These are phyloP conservation scores for Kalaharituber pfeilii DNA, from an alignment of 2,329 filamentous ascomycete genomes.

Conservation along the genomic window DNA sequence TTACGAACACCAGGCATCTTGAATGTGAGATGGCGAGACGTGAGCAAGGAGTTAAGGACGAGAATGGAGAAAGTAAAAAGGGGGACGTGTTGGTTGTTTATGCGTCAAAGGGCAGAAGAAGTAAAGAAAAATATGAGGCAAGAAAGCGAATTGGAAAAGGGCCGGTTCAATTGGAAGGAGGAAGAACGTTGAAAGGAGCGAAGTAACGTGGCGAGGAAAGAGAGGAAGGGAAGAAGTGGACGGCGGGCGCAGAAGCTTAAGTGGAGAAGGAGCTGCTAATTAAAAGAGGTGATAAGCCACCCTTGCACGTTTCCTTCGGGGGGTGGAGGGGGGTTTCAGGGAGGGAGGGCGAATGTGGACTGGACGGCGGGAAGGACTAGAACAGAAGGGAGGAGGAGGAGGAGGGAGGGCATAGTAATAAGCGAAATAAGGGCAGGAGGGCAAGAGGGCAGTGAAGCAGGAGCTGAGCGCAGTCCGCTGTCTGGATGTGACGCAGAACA, in stretches of 20 bases:
- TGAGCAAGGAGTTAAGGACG: slow-evolving; percentile 1
- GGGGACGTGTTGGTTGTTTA: not conserved
- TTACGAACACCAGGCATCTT: slow-evolving; percentile 20
- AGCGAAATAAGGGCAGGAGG: too few relatives aligned
- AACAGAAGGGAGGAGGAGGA: too few relatives aligned
- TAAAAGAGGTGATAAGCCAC: not conserved
- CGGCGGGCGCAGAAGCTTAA: not conserved
- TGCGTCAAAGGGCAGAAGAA: not conserved
- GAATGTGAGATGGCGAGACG: slow-evolving; percentile 2
- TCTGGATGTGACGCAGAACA: too few relatives aligned
- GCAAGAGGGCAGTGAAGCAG: too few relatives aligned
- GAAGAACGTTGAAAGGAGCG: too few relatives aligned
- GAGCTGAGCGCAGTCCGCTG: too few relatives aligned
- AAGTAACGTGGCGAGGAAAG: too few relatives aligned
- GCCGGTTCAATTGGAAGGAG: too few relatives aligned
- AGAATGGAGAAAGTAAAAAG: not conserved
- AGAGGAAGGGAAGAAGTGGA: not conserved
- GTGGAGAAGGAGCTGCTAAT: not conserved
- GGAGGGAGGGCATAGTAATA: too few relatives aligned
- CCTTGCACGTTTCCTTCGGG: not conserved
- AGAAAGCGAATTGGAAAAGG: not conserved
- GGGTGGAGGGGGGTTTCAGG: not conserved
- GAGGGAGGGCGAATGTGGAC: too few relatives aligned
- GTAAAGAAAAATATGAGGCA: not conserved
- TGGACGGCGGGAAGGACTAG: too few relatives aligned